Evolutionary conservation across 768 basidiomycete species (phyloP).

Genomic region (Leccinellum rugosiceps): DNA sequence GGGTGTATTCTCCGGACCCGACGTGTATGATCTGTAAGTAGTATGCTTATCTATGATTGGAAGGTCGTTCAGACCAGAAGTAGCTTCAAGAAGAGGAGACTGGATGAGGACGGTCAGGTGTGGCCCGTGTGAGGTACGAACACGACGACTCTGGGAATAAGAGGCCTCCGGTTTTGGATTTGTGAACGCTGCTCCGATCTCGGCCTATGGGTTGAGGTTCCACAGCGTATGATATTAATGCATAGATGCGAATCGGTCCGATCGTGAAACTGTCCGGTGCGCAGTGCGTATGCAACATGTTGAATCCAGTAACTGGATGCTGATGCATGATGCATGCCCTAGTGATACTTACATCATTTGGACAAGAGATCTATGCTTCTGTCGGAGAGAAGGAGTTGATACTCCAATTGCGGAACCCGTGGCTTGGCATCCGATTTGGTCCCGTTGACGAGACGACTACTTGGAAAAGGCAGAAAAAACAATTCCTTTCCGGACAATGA

Average conservation of each 20-base stretch:
- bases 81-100: slow-evolving; percentile 40
- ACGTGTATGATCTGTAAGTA: slow-evolving; percentile 16
- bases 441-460: not conserved
- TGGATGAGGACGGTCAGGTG: slow-evolving; percentile 58
- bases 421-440: not conserved
- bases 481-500: not conserved
- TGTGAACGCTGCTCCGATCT: not conserved
- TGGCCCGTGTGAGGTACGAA: slow-evolving; percentile 21
- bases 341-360: too few species aligned
- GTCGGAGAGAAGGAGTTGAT: too few species aligned
- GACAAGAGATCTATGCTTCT: not conserved
- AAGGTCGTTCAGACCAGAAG: slow-evolving; percentile 34
- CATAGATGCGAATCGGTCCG: not conserved
- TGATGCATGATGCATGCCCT: not conserved
- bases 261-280: not conserved
- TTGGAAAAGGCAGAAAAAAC: not conserved
- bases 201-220: not conserved
- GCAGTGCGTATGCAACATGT: not conserved
- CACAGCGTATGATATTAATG: not conserved
- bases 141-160: slow-evolving; percentile 18
- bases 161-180: slow-evolving; percentile 28
- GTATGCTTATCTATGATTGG: slow-evolving; percentile 34
- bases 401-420: not conserved
- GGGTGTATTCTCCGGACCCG: not conserved
- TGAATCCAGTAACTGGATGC: not conserved